phyloP scores from a whole-genome alignment of 805 yeast species.

The Deakozyma indianensis region DNA sequence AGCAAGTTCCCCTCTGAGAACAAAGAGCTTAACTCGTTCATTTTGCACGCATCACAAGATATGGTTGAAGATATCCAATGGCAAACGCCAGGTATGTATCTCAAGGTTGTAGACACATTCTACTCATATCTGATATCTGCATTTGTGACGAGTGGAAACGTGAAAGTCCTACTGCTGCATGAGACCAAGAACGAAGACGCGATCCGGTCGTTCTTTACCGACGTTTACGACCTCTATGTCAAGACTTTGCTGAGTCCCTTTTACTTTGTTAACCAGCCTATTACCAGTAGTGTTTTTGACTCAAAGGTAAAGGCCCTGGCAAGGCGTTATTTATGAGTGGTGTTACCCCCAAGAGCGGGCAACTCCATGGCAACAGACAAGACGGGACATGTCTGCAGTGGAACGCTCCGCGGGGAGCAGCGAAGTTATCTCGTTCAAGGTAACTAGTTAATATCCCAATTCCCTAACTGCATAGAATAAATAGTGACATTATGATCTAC shows the following conservation, averaged over 20 bases:
- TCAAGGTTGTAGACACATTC: slow-evolving; percentile 73
- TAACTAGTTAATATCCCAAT: too few relatives aligned
- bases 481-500: too few relatives aligned
- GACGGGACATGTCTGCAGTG: too few relatives aligned
- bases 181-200: slow-evolving; percentile 53
- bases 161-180: slow-evolving; percentile 62
- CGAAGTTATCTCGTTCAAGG: too few relatives aligned
- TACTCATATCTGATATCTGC: slow-evolving; percentile 75
- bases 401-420: too few relatives aligned
- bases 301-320: slow-evolving; percentile 56
- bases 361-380: too few relatives aligned
- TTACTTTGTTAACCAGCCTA: slow-evolving; percentile 61
- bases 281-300: slow-evolving; percentile 64
- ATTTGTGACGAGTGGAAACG: slow-evolving; percentile 76
- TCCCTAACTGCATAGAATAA: too few relatives aligned
- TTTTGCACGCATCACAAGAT: slow-evolving; percentile 79
- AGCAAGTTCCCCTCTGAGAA: slow-evolving; percentile 52
- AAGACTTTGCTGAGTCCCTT: slow-evolving; percentile 80
- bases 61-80: slow-evolving; percentile 85
- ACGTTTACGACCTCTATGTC: slow-evolving; percentile 75
- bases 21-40: slow-evolving; percentile 72
- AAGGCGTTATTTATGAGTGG: slow-evolving; percentile 55
- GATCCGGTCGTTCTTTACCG: slow-evolving; percentile 71
- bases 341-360: too few relatives aligned
- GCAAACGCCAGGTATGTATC: slow-evolving; percentile 47